Evolutionary conservation across 768 basidiomycete genomes (phyloP).

Genomic region (Tulasnella sp.): DNA sequence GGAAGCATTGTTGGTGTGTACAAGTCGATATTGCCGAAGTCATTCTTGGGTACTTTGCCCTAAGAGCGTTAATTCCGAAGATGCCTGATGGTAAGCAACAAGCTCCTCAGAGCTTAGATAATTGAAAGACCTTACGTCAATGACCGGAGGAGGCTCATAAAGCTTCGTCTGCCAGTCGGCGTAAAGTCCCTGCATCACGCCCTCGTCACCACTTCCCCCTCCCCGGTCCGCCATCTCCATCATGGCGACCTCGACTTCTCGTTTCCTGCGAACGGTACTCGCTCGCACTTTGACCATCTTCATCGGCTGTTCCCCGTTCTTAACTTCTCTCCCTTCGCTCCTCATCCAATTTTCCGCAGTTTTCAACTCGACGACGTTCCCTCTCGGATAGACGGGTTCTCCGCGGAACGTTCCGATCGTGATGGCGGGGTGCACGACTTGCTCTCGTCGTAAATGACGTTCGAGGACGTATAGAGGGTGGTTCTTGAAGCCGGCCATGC

Average conservation of each 20-base stretch:
- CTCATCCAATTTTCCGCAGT: conserved; percentile 95
- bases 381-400: conserved; percentile 82
- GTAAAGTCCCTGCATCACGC: conserved; percentile 82
- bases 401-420: conserved; percentile 89
- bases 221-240: conserved; percentile 39
- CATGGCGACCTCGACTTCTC: conserved; percentile 59
- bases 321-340: conserved; percentile 57
- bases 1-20: conserved; percentile 96
- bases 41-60: conserved; percentile 91
- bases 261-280: conserved; percentile 65
- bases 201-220: conserved; percentile 34
- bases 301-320: conserved; percentile 69
- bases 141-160: conserved; percentile 69
- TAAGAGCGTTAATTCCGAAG: conserved; percentile 29
- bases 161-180: conserved; percentile 74
- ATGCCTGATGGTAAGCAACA: not conserved
- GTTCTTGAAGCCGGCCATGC: conserved; percentile 86
- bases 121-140: conserved; percentile 53
- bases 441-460: conserved; percentile 80
- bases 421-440: conserved; percentile 72
- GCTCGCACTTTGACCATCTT: conserved; percentile 84
- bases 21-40: conserved; percentile 94
- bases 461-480: conserved; percentile 87
- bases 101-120: too few species aligned
- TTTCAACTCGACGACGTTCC: conserved; percentile 76